Base-by-base conservation (phyloP, 2,329 filamentous ascomycete species). In the Trichophyton simii region DNA sequence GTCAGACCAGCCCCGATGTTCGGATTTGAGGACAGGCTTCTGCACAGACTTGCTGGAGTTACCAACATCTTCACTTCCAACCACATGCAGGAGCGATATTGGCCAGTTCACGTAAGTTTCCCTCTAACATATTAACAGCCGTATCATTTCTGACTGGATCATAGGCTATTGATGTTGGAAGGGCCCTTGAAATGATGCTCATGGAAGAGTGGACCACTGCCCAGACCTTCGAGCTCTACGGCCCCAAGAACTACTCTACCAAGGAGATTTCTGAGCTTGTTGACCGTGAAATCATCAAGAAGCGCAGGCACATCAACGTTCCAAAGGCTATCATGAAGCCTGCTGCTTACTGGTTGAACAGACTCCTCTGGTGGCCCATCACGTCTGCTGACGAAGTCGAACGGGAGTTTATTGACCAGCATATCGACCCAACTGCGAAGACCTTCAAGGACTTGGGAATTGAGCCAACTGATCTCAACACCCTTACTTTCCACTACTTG, bases 381-480 rank as follows among this genome's bases (percentile, higher is more conserved):
- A 80, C 87, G 64, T 91, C 88, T 38, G 84, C 84, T 44, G 91
- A 97, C 70, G 85, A 95, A 74, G 82, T 99, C 11, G 91, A 96
- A 80, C 83, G 88, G 65, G 91, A 99, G 75, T 95, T 92, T 76
- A 84, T 95, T 69, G 88, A 99, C 76, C 94, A 99, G 76, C 79
- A 84, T 68, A 95, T 99, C 71, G 94, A 99, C 74, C 85, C 85
- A 63, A 84, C 81, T 38, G 94, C 94, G 66, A 97, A 96, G 83
- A 97, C 94, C 1, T 95, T 97, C 79, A 88, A 88, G 76, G 91
- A 97, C 72, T 82, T 99, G 55, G 89, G 84, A 64, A 96, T 99
- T 66, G 87, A 91, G 76, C 89, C 92, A 34, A 88, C 85, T 55
- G 91, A 97, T 65, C 83, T 97, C 69, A 86, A 83, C 74, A 86